Base-by-base conservation (phyloP, 306 rosid species). In the Albizia julibrissin region DNA sequence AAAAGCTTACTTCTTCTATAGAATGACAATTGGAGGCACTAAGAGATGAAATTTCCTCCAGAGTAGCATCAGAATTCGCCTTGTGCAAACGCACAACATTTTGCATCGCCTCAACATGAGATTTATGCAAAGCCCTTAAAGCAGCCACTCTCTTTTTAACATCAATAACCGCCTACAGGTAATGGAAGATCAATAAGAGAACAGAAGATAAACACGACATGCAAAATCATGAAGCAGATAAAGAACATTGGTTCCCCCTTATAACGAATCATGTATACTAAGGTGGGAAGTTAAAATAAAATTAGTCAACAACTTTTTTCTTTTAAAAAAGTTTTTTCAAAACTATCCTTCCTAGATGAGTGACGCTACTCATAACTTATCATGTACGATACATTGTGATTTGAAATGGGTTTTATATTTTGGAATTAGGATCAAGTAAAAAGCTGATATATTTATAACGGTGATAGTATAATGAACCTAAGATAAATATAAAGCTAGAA, bases 21-120 rank as follows among this genome's bases (percentile, higher is more conserved):
- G 94, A 92, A 26, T 85, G 85, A 37, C 89, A 81, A 70, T 86
- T 89, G 73, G 91, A 86, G n/a, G 97, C 86, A 81, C 88, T 84
- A 84, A 88, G 83, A 68, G 93, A 90, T 31, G 89, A 83, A 69
- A 96, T 72, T 81, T 96, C 97, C 82, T 89, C 95, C 59, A 96
- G 82, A 47, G 86, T 79, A 85, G 97, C 94, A 86, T 92, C 87
- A 26, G 97, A 94, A 86, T 73, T 75, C 1, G 99, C 92, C 86
- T 81, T 88, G 86, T 94, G 98, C 88, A 96, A 91, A 76, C 93
- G 92, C 77, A 96, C 98, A 74, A 94, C 97, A 85, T 96, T 96
- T 87, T 94, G 95, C 80, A 90, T 84, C 31, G 91, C 97, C 87
- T 96, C 97, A 21, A 91, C 78, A 79, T 96, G 97, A 74, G 92